phyloP scores from a whole-genome alignment of 805 yeast species.

The Saturnispora zaruensis region DNA sequence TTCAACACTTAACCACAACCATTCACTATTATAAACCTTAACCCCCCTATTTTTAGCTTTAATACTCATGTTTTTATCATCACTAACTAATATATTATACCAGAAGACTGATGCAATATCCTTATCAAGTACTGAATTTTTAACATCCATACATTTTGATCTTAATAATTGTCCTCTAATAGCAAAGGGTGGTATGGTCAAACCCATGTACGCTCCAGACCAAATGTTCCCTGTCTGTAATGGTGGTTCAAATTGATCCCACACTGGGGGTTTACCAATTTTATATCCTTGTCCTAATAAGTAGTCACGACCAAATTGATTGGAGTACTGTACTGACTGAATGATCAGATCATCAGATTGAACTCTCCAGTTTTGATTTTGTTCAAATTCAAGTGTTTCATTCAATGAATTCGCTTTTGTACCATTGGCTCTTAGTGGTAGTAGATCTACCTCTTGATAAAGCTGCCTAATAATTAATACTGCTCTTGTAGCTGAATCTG shows the following conservation, averaged over 20 bases:
- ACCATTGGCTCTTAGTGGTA: conserved; percentile 63
- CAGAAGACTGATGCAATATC: conserved; percentile 37
- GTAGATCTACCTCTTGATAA: conserved; percentile 43
- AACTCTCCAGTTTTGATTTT: conserved; percentile 62
- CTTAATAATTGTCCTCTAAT: conserved; percentile 11
- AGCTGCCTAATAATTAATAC: conserved; percentile 66
- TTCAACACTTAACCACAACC: conserved; percentile 50
- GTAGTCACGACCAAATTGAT: conserved; percentile 25
- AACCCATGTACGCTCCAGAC: conserved; percentile 13
- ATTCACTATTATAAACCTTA: conserved; percentile 44
- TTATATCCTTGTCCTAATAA: conserved; percentile 21
- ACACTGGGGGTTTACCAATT: conserved; percentile 11
- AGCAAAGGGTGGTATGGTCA: neutral
- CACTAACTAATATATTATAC: conserved; percentile 60
- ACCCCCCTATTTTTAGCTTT: conserved; percentile 54
- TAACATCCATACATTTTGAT: conserved; percentile 8
- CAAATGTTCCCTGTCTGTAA: conserved; percentile 10
- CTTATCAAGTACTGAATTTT: conserved; percentile 19
- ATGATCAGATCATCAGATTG: conserved; percentile 63
- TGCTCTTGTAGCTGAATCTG: conserved; percentile 75
- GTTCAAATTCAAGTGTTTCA: conserved; percentile 67
- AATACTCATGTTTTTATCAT: conserved; percentile 63
- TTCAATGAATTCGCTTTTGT: conserved; percentile 57
- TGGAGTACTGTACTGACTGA: conserved; percentile 36
- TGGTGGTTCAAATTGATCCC: conserved; percentile 11